Base-by-base conservation (phyloP, 441 rosid genomes). In the Adansonia rubrostipa region DNA sequence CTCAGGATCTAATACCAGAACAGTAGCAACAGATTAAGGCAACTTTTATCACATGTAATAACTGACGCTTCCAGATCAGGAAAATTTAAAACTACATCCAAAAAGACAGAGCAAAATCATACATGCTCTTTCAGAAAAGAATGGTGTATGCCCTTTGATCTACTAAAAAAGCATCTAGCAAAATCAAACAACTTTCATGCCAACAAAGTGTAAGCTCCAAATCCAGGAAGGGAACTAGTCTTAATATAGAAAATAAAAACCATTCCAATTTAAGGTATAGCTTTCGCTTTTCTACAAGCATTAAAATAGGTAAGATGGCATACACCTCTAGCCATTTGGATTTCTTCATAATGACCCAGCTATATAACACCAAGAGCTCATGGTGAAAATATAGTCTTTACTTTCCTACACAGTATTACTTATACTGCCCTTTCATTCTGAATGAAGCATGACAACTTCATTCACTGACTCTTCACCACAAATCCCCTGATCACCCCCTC, bases 401-500 rank as follows among this genome's bases (percentile, higher is more conserved):
- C 14, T 74, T 51, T 75, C 50, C 40, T 62, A 50, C 28, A 5
- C 13, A 10, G 5, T n/a, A 77, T 65, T 24, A 36, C 10, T 50
- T 62, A 48, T 15, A 53, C 33, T 14, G 17, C 28, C 54, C 24
- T 71, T 70, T 14, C 19, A 57, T 69, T 71, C 62, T 73, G 36
- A 71, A 58, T 7, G 14, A 45, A 51, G 45, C 66, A 17, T 6
- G 13, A 45, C 51, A 73, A 73, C 51, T 5, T 71, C 11, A 20
- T 8, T 53, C 75, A 42, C 4, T 53, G 24, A n/a, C 20, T 53
- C 80, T 45, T 74, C 61, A 58, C 74, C 56, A 56, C 42, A 58
- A 76, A 74, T 68, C 45, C 68, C 50, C 58, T 48, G 53, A 48
- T 9, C n/a, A 69, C 57, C 73, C n/a, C 57, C 57, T 69, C 44